phyloP scores from a whole-genome alignment of 805 yeast species.

The Lipomyces yamadae region DNA sequence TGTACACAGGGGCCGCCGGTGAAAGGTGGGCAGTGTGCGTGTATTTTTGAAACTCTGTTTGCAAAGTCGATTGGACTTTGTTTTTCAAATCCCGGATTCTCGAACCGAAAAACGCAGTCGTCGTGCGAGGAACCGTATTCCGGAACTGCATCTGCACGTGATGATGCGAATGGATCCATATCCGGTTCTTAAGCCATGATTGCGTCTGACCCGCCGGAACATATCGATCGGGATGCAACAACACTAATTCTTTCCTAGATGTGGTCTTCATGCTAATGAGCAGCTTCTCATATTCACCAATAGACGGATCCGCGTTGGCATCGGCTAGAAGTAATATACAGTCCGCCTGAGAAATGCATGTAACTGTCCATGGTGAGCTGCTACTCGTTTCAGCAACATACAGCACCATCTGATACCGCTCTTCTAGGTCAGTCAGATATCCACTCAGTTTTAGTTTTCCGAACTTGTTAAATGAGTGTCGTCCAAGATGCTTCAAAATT shows the following conservation, averaged over 20 bases:
- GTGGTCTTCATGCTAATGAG: conserved; percentile 76
- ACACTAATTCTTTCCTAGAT: conserved; percentile 83
- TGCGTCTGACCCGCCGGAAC: conserved; percentile 87
- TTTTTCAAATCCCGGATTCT: conserved; percentile 40
- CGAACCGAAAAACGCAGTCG: conserved; percentile 22
- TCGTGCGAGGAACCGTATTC: conserved; percentile 22
- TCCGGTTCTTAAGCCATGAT: conserved; percentile 79
- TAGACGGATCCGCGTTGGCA: conserved; percentile 69
- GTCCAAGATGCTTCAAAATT: conserved; percentile 77
- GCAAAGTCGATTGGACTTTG: conserved; percentile 44
- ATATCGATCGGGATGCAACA: conserved; percentile 79
- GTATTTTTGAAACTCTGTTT: conserved; percentile 44
- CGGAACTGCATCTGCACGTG: conserved; percentile 73
- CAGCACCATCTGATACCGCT: conserved; percentile 81
- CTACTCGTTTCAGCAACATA: conserved; percentile 87
- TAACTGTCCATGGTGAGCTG: conserved; percentile 84
- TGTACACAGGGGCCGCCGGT: conserved; percentile 40
- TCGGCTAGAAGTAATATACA: conserved; percentile 89
- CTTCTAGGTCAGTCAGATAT: conserved; percentile 88
- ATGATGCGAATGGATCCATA: conserved; percentile 93
- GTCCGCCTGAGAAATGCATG: conserved; percentile 94
- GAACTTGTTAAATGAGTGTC: conserved; percentile 89
- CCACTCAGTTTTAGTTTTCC: conserved; percentile 87
- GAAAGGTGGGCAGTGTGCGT: conserved; percentile 12
- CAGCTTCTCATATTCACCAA: conserved; percentile 85